Base-by-base conservation (phyloP, 306 rosid species). In the Lithocarpus polystachyus region DNA sequence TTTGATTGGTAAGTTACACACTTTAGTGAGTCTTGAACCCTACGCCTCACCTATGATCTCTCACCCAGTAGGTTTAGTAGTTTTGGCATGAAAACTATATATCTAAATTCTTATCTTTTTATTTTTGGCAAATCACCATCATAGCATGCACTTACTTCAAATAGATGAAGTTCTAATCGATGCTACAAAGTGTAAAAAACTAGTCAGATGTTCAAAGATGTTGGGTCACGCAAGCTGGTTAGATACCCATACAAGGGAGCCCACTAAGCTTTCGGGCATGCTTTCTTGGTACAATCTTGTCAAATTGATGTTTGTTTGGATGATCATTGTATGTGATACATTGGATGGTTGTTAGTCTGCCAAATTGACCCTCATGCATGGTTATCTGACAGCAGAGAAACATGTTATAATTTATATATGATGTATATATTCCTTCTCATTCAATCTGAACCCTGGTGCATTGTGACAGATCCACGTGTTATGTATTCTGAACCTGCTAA, bases 401-500 rank as follows among this genome's bases (percentile, higher is more conserved):
- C 56, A 17, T 77, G 12, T 64, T 52, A 10, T 75, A 59, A 33
- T 69, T 82, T 53, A 19, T 75, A 71, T 57, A 52, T 74, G 75
- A 73, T 26, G 28, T 8, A 37, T 48, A 28, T 55, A 29, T 68
- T 29, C 43, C 45, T 55, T 43, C 26, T 74, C 40, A 19, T 71
- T 81, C 75, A 54, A 74, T 82, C 77, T 78, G 53, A 72, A 19
- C 61, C 43, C 64, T 31, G 37, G 71, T 69, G 3, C 80, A 29
- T 67, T 81, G 84, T 35, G 76, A 86, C 88, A 94, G 98, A 94
- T 88, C 97, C 98, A 13, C 91, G 98, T 40, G 97, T 94, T 76
- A 1, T 92, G 85, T 92, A 94, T 87, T 94, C 97, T 54, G 98
- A 94, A 86, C 92, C 97, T 77, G 92, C 97, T 6, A 92, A 94